A percentile compares a stretch with the other conserved stretches of the same genome.
Conservation (phyloP, 352 stramenopile species). For the Blastocystis sp. region DNA sequence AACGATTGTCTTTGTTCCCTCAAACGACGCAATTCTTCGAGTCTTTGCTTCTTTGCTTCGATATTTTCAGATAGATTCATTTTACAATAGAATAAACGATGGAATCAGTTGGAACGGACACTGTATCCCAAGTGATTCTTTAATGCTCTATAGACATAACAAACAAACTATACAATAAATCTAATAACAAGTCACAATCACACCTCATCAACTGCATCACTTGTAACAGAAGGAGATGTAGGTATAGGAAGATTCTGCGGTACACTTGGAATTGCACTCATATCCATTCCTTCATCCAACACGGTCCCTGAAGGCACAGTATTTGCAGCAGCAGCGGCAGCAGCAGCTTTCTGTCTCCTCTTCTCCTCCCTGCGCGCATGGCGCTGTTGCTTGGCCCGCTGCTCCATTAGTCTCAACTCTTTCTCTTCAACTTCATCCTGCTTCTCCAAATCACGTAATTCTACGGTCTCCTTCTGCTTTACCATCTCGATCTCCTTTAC, state of each 20-base stretch:
- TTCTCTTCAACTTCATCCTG: slow-evolving; percentile 12
- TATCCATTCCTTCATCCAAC: too few relatives aligned
- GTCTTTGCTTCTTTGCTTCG: slow-evolving; percentile 51
- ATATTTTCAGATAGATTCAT: slow-evolving; percentile 28
- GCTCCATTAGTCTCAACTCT: slow-evolving; percentile 4
- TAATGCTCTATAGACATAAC: too few relatives aligned
- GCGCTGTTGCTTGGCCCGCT: not conserved
- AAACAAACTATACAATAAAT: too few relatives aligned
- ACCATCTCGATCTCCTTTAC: slow-evolving; percentile 48
- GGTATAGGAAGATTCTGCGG: too few relatives aligned
- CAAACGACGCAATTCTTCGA: slow-evolving; percentile 44
- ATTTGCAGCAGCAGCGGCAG: not conserved
- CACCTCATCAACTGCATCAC: too few relatives aligned
- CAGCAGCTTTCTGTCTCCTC: not conserved
- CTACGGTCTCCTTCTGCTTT: not conserved
- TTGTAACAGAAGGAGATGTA: too few relatives aligned
- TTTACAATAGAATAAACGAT: not conserved
- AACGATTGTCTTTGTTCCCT: slow-evolving; percentile 10
- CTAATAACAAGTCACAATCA: too few relatives aligned
- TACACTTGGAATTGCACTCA: too few relatives aligned
- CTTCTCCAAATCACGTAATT: slow-evolving; percentile 20
- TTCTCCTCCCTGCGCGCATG: not conserved
- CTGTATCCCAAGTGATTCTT: too few relatives aligned
- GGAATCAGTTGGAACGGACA: too few relatives aligned
- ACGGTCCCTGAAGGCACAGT: too few relatives aligned